Percentiles rank a stretch among this genome's conserved stretches.
phyloP scores from a whole-genome alignment of 768 basidiomycete species.

The Boletus sensibilis region DNA sequence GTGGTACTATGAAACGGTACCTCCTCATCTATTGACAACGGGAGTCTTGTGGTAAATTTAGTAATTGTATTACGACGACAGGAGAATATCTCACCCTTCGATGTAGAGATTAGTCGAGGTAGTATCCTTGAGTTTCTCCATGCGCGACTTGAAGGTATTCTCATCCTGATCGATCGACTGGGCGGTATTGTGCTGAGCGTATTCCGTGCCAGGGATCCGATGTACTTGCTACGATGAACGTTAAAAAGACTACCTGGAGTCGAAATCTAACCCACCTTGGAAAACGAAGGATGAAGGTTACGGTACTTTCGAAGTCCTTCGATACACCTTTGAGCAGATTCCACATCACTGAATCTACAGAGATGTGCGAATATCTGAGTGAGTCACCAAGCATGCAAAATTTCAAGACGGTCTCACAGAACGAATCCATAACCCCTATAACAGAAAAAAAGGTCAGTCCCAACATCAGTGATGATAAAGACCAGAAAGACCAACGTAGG shows the following conservation, averaged over 20 bases:
- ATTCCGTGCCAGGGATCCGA: conserved; percentile 76
- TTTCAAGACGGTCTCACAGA: conserved; percentile 48
- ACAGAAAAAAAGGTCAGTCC: conserved; percentile 1
- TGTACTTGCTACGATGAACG: conserved; percentile 53
- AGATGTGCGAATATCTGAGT: neutral
- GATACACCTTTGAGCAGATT: conserved; percentile 75
- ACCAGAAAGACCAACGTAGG: conserved; percentile 41
- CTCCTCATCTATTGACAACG: conserved; percentile 65
- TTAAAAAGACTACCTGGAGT: neutral
- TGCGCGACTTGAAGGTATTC: conserved; percentile 68
- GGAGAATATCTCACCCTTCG: conserved; percentile 51
- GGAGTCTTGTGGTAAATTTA: conserved; percentile 44
- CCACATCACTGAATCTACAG: conserved; percentile 63
- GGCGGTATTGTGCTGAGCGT: conserved; percentile 39
- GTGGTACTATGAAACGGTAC: conserved; percentile 30
- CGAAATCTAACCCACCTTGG: conserved; percentile 53
- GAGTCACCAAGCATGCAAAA: conserved; percentile 1
- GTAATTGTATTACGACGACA: neutral
- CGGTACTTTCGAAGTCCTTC: conserved; percentile 64
- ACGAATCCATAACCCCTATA: conserved; percentile 77
- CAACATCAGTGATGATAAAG: neutral
- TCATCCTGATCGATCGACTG: conserved; percentile 32
- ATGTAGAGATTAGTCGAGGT: conserved; percentile 78
- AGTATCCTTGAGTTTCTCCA: conserved; percentile 70
- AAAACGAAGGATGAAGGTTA: conserved; percentile 84